These are phyloP conservation scores for Cercospora sesami DNA, from an alignment of 2,329 filamentous ascomycete species.

Conservation along the genomic window DNA sequence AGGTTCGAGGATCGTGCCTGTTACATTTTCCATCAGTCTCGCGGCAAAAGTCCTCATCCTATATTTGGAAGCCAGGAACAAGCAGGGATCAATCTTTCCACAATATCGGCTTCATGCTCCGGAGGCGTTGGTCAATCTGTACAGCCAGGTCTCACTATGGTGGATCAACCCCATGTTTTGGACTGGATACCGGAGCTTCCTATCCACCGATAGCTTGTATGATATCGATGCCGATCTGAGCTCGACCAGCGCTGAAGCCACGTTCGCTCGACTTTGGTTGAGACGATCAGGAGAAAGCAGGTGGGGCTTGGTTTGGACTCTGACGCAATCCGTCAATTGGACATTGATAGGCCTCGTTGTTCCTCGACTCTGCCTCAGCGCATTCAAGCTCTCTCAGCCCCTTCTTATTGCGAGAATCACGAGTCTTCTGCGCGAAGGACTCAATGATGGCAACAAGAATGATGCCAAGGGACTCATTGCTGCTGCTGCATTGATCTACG, in stretches of 20 bases:
- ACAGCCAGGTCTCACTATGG: slow-evolving; percentile 39
- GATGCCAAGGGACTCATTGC: slow-evolving; percentile 20
- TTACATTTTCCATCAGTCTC: slow-evolving; percentile 22
- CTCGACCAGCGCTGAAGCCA: slow-evolving; percentile 14
- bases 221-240: slow-evolving; percentile 25
- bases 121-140: slow-evolving; percentile 26
- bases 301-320: slow-evolving; percentile 15
- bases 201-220: slow-evolving; percentile 31
- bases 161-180: slow-evolving; percentile 42
- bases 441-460: slow-evolving; percentile 12
- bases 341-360: slow-evolving; percentile 16
- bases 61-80: slow-evolving; percentile 27
- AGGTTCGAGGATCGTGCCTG: slow-evolving; percentile 19
- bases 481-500: slow-evolving; percentile 24
- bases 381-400: slow-evolving; percentile 25
- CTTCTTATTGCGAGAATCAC: slow-evolving; percentile 23
- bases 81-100: slow-evolving; percentile 23
- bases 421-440: slow-evolving; percentile 12
- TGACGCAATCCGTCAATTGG: not conserved
- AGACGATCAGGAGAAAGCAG: slow-evolving; percentile 3
- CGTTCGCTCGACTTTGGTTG: slow-evolving; percentile 17
- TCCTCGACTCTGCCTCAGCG: slow-evolving; percentile 23
- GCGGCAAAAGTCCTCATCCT: slow-evolving; percentile 25
- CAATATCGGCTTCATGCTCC: slow-evolving; percentile 23
- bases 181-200: slow-evolving; percentile 32